Conservation (phyloP, 2,329 filamentous ascomycete genomes). For the Zymoseptoria ardabiliae region DNA sequence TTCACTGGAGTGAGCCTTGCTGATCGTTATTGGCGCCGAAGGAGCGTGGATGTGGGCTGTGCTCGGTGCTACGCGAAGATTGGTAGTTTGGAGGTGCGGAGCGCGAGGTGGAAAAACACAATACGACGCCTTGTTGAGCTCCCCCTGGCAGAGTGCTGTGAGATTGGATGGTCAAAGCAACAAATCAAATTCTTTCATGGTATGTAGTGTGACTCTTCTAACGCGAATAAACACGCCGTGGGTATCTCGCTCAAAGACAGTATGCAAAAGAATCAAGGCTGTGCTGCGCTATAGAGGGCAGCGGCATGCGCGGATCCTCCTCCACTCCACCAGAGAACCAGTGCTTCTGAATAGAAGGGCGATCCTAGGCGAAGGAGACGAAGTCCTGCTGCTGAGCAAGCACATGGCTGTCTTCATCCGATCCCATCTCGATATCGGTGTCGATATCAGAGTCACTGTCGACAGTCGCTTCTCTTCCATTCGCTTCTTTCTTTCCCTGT, state of each 20-base stretch:
- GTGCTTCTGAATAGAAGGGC: not conserved
- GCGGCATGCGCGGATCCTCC: not conserved
- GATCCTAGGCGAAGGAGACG: constrained; percentile 35
- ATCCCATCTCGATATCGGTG: constrained; percentile 34
- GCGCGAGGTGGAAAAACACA: not conserved
- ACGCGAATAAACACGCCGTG: not conserved
- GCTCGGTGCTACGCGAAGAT: not conserved
- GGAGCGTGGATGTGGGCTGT: not conserved
- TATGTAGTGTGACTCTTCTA: not conserved
- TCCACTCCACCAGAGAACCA: not conserved
- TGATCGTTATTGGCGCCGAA: not conserved
- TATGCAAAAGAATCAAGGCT: not conserved
- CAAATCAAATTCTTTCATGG: not conserved
- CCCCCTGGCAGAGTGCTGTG: too few species aligned
- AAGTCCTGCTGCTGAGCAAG: constrained; percentile 49
- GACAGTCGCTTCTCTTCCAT: constrained; percentile 24
- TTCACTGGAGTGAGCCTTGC: not conserved
- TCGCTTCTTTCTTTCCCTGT: constrained; percentile 54
- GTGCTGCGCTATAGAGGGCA: not conserved
- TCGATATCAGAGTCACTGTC: constrained; percentile 52
- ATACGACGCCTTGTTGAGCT: too few species aligned
- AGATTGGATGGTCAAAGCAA: not conserved
- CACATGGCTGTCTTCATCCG: constrained; percentile 36
- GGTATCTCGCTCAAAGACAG: not conserved
- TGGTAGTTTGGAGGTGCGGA: not conserved